Evolutionary conservation across 164 flowering plant genomes (phyloP).

Genomic region (Annona squamosa): DNA sequence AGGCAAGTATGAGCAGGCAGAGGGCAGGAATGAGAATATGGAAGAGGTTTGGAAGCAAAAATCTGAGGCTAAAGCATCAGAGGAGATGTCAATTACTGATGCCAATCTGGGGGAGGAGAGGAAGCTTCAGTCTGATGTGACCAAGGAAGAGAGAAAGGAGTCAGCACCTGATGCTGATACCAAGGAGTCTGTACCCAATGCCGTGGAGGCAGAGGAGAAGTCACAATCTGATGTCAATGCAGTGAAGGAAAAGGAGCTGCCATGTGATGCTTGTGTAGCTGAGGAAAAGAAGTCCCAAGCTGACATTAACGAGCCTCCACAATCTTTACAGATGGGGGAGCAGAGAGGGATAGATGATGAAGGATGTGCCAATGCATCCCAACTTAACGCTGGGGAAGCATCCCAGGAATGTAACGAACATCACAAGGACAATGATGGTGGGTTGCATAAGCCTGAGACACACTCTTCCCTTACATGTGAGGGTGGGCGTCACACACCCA

Average conservation of each 20-base stretch:
- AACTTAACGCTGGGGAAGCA: conserved; percentile 9
- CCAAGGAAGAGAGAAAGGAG: too few relatives aligned
- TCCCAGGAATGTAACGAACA: conserved; percentile 7
- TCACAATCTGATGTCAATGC: too few relatives aligned
- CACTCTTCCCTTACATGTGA: conserved; percentile 1
- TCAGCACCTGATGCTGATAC: too few relatives aligned
- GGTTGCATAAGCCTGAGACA: conserved; percentile 1
- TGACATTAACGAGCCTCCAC: neutral
- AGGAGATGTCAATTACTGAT: too few relatives aligned
- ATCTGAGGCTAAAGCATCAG: conserved; percentile 1
- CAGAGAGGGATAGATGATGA: conserved; percentile 7
- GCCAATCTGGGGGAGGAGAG: too few relatives aligned
- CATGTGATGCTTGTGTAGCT: too few relatives aligned
- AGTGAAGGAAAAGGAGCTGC: too few relatives aligned
- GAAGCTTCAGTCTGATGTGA: too few relatives aligned
- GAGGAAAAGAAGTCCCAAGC: neutral
- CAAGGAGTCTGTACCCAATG: too few relatives aligned
- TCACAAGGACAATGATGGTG: conserved; percentile 9
- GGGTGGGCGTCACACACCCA: conserved; percentile 20
- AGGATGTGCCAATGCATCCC: conserved; percentile 4
- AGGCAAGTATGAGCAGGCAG: conserved; percentile 4
- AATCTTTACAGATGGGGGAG: neutral
- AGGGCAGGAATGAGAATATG: conserved; percentile 4
- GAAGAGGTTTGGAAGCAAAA: conserved; percentile 6
- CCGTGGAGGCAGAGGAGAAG: too few relatives aligned